phyloP scores from a whole-genome alignment of 306 rosid species.

The Prunus mira region DNA sequence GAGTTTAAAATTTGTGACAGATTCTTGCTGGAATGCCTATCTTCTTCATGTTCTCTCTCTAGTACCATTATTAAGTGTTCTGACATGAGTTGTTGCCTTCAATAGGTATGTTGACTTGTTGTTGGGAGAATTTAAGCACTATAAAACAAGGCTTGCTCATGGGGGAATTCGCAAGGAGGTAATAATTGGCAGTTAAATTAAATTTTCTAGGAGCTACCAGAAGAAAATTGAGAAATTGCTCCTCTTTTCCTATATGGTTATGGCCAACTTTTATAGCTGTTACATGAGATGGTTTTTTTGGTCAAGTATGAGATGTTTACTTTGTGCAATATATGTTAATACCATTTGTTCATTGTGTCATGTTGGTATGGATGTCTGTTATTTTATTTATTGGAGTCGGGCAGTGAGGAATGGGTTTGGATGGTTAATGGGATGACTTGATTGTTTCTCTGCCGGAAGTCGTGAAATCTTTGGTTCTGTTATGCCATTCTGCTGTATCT shows the following conservation, averaged over 20 bases:
- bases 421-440: neutral
- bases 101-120: slow-evolving; percentile 89
- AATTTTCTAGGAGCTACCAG: slow-evolving; percentile 4
- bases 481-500: neutral
- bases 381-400: no score
- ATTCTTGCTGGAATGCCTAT: neutral
- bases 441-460: neutral
- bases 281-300: no score
- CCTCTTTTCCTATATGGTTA: neutral
- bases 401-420: neutral
- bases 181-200: slow-evolving; percentile 29
- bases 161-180: slow-evolving; percentile 95
- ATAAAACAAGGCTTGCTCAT: slow-evolving; percentile 85
- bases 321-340: neutral
- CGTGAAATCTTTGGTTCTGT: neutral
- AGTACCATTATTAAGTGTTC: slow-evolving; percentile 19
- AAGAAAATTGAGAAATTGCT: neutral
- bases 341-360: no score
- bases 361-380: no score
- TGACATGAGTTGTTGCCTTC: slow-evolving; percentile 39
- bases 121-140: slow-evolving; percentile 98
- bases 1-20: neutral
- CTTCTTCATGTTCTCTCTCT: neutral
- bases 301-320: neutral
- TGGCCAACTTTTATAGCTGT: neutral